Evolutionary conservation across 495 filamentous ascomycete genomes (phyloP).

Genomic region (Aspergillus ellipticus): DNA sequence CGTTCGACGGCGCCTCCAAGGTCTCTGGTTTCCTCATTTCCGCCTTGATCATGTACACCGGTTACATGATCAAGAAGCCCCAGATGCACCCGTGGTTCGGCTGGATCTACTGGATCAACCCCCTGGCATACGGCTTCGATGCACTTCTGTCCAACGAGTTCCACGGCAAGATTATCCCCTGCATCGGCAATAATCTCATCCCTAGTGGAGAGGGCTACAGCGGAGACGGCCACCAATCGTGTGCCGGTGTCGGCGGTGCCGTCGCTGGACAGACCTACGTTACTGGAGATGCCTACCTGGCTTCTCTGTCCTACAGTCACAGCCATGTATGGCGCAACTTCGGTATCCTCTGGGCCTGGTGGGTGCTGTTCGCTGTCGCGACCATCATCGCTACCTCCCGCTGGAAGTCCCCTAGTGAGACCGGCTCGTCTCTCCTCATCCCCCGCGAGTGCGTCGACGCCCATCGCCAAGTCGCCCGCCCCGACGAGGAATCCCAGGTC

Average conservation of each 20-base stretch:
- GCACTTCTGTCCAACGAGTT: slow-evolving; percentile 67
- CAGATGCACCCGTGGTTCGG: slow-evolving; percentile 74
- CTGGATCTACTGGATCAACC: slow-evolving; percentile 73
- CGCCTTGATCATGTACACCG: slow-evolving; percentile 55
- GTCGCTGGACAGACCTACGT: slow-evolving; percentile 38
- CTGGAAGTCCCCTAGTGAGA: slow-evolving; percentile 36
- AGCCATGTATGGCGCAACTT: slow-evolving; percentile 49
- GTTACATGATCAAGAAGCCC: slow-evolving; percentile 58
- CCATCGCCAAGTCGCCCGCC: slow-evolving; percentile 13
- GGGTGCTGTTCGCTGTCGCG: slow-evolving; percentile 36
- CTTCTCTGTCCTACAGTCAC: slow-evolving; percentile 46
- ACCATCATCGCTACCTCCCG: slow-evolving; percentile 37
- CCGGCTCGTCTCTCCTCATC: slow-evolving; percentile 33
- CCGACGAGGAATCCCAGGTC: slow-evolving; percentile 34
- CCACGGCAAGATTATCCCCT: slow-evolving; percentile 45
- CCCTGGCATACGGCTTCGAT: slow-evolving; percentile 69
- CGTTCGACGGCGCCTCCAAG: slow-evolving; percentile 53
- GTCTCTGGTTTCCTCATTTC: slow-evolving; percentile 46
- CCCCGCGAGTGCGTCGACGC: slow-evolving; percentile 34
- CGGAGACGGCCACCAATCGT: slow-evolving; percentile 39
- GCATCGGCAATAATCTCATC: slow-evolving; percentile 47
- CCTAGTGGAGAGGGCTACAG: slow-evolving; percentile 33
- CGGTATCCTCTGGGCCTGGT: slow-evolving; percentile 46
- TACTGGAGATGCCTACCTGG: slow-evolving; percentile 48
- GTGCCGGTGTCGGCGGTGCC: slow-evolving; percentile 51